Percentiles rank a stretch among this genome's conserved stretches.
Evolutionary conservation across 2,329 filamentous ascomycete genomes (phyloP).

Genomic region (Coniella lustricola): DNA sequence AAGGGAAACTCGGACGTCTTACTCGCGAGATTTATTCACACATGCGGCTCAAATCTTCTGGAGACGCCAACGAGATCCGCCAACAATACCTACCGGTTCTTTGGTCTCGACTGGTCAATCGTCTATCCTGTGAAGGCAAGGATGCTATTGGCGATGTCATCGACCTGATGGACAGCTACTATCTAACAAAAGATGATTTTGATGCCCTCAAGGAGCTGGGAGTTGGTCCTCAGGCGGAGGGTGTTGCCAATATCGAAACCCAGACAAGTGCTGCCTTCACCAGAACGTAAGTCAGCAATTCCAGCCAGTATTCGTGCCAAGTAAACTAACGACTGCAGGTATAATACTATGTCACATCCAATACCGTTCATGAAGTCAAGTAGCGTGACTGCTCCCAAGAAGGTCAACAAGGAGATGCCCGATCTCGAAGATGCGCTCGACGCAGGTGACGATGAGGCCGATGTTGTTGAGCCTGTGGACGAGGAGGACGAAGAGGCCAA

Average conservation of each 20-base stretch:
- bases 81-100: conserved; percentile 89
- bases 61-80: conserved; percentile 86
- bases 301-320: conserved; percentile 13
- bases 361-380: conserved; percentile 95
- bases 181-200: conserved; percentile 87
- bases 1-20: conserved; percentile 67
- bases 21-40: conserved; percentile 94
- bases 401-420: conserved; percentile 66
- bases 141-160: conserved; percentile 79
- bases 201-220: conserved; percentile 89
- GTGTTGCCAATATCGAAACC: conserved; percentile 67
- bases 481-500: conserved; percentile 76
- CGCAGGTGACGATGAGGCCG: conserved; percentile 78
- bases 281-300: conserved; percentile 57
- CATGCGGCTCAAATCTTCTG: conserved; percentile 86
- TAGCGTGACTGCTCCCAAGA: conserved; percentile 66
- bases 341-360: conserved; percentile 81
- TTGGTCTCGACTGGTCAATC: conserved; percentile 72
- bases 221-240: conserved; percentile 74
- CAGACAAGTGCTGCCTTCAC: conserved; percentile 89
- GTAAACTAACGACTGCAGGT: conserved; percentile 44
- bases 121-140: conserved; percentile 70
- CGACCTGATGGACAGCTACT: conserved; percentile 95
- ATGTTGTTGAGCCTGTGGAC: conserved; percentile 48
- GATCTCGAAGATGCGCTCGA: conserved; percentile 96